phyloP scores from a whole-genome alignment of 345 rosid genomes.

The Melastoma malabathricum region DNA sequence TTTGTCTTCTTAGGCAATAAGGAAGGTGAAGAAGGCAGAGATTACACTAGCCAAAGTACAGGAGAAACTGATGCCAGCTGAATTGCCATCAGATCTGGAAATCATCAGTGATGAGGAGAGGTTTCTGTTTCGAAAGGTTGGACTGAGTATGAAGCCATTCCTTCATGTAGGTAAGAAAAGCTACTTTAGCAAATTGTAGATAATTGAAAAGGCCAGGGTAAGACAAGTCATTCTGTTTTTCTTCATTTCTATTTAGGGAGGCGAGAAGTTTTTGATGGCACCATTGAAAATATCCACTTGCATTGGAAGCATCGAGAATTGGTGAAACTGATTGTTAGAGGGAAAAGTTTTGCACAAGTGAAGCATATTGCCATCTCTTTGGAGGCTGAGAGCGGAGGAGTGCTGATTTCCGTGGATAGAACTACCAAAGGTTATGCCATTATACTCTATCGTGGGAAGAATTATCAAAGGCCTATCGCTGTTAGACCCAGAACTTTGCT shows the following conservation, averaged over 20 bases:
- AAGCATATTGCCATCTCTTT: slow-evolving; percentile 65
- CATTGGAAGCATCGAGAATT: slow-evolving; percentile 88
- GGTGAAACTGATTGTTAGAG: slow-evolving; percentile 65
- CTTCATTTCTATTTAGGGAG: slow-evolving; percentile 30
- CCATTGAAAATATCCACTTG: slow-evolving; percentile 83
- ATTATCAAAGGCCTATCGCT: slow-evolving; percentile 40
- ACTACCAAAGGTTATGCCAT: slow-evolving; percentile 67
- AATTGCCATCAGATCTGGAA: slow-evolving; percentile 72
- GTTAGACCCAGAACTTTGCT: slow-evolving; percentile 61
- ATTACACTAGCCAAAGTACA: slow-evolving; percentile 61
- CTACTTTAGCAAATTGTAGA: slow-evolving; percentile 7
- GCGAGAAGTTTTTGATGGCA: slow-evolving; percentile 71
- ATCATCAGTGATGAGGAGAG: slow-evolving; percentile 76
- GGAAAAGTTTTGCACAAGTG: slow-evolving; percentile 50
- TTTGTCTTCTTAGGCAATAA: slow-evolving; percentile 42
- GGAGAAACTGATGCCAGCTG: slow-evolving; percentile 55
- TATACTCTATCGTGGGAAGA: slow-evolving; percentile 80
- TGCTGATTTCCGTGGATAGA: slow-evolving; percentile 67
- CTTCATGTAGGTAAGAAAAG: slow-evolving; percentile 60
- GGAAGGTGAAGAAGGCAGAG: slow-evolving; percentile 54
- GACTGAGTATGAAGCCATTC: slow-evolving; percentile 82
- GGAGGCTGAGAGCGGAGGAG: slow-evolving; percentile 94
- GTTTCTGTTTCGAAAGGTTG: slow-evolving; percentile 66
- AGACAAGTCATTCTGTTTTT: slow-evolving; percentile 1
- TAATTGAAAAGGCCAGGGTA: slow-evolving; percentile 3